A percentile compares a stretch with the other conserved stretches of the same genome.
Evolutionary conservation across 495 filamentous ascomycete species (phyloP).

Genomic region (Neurospora sp.): DNA sequence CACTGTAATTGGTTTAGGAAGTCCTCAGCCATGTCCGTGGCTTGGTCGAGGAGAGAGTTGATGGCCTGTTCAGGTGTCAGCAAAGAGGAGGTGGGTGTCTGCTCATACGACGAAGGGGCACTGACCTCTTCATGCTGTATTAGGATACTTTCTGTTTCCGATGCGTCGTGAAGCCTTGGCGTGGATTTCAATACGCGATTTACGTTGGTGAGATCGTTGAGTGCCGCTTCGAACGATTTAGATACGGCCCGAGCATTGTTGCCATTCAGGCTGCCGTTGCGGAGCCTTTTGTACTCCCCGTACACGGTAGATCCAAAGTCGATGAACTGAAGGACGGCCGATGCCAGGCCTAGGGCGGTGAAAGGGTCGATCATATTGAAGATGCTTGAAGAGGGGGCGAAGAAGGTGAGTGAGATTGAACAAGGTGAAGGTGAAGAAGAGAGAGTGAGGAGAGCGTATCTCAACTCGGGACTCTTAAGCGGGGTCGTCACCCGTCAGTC

Average conservation of each 20-base stretch:
- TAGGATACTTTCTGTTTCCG: background rate
- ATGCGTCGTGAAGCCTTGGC: background rate
- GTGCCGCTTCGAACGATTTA: background rate
- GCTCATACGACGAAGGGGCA: background rate
- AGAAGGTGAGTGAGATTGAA: background rate
- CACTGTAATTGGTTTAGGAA: background rate
- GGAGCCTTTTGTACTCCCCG: background rate
- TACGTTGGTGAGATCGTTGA: background rate
- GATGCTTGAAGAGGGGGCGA: background rate
- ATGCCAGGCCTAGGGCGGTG: constrained; percentile 6
- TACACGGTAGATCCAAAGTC: constrained; percentile 2
- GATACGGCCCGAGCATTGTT: background rate
- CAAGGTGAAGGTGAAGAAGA: background rate
- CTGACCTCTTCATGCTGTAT: background rate
- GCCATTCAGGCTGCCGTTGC: background rate
- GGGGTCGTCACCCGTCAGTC: background rate
- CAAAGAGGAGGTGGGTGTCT: background rate
- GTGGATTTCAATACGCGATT: background rate
- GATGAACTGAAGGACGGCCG: constrained; percentile 10
- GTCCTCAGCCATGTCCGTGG: background rate
- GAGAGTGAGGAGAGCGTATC: background rate
- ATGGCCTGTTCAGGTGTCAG: background rate
- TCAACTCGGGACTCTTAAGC: background rate
- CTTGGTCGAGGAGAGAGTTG: background rate
- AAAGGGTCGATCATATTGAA: constrained; percentile 5